Base-by-base conservation (phyloP, 75 land plant species). In the Chamaecyparis obtusa region DNA sequence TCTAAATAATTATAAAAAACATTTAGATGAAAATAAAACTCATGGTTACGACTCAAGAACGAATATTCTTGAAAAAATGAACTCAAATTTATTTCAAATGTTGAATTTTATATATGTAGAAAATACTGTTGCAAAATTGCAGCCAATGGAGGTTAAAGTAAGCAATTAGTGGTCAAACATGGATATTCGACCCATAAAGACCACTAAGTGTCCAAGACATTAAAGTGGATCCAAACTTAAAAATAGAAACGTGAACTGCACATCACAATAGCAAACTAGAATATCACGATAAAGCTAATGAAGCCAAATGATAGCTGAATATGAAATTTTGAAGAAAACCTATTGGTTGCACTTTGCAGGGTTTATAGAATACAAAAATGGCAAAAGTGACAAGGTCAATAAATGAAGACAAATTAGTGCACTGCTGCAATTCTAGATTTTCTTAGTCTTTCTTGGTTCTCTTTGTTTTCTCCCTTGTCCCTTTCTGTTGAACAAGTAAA, bases 401-500 rank as follows among this genome's bases (percentile, higher is more conserved):
- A 74, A 10, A 11, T 74, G 79, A 39, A 79, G 10, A 79, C 43
- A 9, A 79, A 79, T 43, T 21, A 43, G 44, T 3, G 5, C 16
- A 43, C 17, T 79, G 46, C 27, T 79, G 27, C 82, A 79, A 44
- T 81, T 44, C 30, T 44, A 1, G 15, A 9, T n/a, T 81, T 10
- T 46, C 51, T 81, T 46, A 81, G 49, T 81, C 30, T 81, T 81
- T 27, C 44, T 81, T 81, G 21, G n/a, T 43, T 48, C 15, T 46
- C 83, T 81, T 81, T 46, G 48, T 43, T 81, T 79, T 81, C 69
- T n/a, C 37, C 35, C 21, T 49, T 51, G 37, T 84, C 69, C 30
- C 39, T 69, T 90, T 87, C 46, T 75, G 48, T 15, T 90, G 88
- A 57, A 76, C 56, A 54, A 93, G 33, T 74, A 93, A 84, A 83